Conservation (phyloP, 1,284 basidiomycete species). For the Amylostereum areolatum region DNA sequence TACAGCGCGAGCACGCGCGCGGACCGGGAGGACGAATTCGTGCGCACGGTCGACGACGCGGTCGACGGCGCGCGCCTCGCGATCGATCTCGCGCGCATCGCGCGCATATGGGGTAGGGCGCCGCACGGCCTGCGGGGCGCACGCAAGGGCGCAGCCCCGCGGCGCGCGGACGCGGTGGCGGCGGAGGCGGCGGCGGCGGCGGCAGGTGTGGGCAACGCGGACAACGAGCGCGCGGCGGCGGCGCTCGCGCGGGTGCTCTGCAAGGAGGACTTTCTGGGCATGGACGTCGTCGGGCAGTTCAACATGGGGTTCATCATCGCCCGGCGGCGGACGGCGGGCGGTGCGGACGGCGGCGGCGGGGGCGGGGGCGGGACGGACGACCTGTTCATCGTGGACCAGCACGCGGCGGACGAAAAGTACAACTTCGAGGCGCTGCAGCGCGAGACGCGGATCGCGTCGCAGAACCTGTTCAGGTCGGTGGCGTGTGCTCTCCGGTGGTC, state of each 20-base stretch:
- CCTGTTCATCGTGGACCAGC: slow-evolving; percentile 91
- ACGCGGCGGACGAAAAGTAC: slow-evolving; percentile 93
- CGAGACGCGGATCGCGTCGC: slow-evolving; percentile 84
- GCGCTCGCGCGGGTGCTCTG: slow-evolving; percentile 82
- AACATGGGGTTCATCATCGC: slow-evolving; percentile 95
- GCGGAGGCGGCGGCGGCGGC: too few relatives aligned
- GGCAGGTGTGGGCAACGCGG: slow-evolving; percentile 57
- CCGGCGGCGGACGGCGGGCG: slow-evolving; percentile 41
- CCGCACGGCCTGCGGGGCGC: neutral
- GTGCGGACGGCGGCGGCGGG: slow-evolving; percentile 8
- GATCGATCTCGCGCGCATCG: slow-evolving; percentile 39
- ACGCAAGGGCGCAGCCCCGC: too few relatives aligned
- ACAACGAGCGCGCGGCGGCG: slow-evolving; percentile 57
- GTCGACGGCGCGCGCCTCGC: slow-evolving; percentile 35
- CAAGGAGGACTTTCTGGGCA: slow-evolving; percentile 81
- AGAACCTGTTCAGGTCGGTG: slow-evolving; percentile 77
- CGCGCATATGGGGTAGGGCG: slow-evolving; percentile 7
- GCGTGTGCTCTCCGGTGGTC: slow-evolving; percentile 35
- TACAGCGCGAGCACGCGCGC: slow-evolving; percentile 6
- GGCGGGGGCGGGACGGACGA: slow-evolving; percentile 53
- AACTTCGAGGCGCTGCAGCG: slow-evolving; percentile 94
- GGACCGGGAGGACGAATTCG: slow-evolving; percentile 33
- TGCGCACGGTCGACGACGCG: slow-evolving; percentile 27
- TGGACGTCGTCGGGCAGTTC: slow-evolving; percentile 93
- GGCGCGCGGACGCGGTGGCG: too few relatives aligned